Evolutionary conservation across 169 alveolate species (phyloP).

Genomic region (Pseudocohnilembus persalinus): DNA sequence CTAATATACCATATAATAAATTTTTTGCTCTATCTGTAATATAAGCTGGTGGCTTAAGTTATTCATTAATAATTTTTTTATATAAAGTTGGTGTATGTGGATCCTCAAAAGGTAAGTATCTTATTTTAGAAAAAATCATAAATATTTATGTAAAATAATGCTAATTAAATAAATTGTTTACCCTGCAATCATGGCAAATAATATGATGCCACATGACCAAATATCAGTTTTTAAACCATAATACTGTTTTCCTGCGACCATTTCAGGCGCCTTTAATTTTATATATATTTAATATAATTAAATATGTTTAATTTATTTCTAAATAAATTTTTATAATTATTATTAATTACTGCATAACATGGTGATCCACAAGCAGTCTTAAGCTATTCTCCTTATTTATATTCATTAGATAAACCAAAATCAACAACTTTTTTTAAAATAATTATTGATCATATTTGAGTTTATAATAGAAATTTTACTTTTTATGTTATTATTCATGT

Average conservation of each 20-base stretch:
- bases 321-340: neutral
- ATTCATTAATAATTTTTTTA: constrained; percentile 74
- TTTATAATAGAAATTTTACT: neutral
- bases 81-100: constrained; percentile 66
- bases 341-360: constrained; percentile 78
- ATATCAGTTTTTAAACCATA: constrained; percentile 73
- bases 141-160: too few species aligned
- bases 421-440: constrained; percentile 91
- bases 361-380: constrained; percentile 88
- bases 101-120: constrained; percentile 89
- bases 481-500: constrained; percentile 58
- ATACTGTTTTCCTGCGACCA: constrained; percentile 81
- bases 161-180: too few species aligned
- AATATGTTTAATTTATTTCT: neutral
- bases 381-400: constrained; percentile 69
- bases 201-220: constrained; percentile 86
- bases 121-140: too few species aligned
- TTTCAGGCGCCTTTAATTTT: constrained; percentile 31
- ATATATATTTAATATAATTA: neutral
- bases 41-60: constrained; percentile 61
- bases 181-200: constrained; percentile 91
- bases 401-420: constrained; percentile 94
- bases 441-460: neutral
- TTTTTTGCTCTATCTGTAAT: constrained; percentile 67
- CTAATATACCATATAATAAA: constrained; percentile 65